These are phyloP conservation scores for Gnaphalium uliginosum DNA, from an alignment of 129 eudicot species.

Conservation along the genomic window DNA sequence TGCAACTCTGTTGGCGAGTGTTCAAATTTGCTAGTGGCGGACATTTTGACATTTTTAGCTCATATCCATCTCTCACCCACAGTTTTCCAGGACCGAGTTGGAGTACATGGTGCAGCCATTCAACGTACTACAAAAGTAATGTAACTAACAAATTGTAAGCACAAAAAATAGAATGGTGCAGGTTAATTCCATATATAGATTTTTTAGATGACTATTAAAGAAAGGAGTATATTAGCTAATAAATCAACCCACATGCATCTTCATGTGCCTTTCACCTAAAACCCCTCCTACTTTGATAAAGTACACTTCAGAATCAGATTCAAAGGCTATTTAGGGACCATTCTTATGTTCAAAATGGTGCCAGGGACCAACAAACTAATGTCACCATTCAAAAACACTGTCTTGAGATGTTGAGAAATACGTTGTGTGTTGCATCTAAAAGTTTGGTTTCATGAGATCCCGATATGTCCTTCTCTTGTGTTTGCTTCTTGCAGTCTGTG, in stretches of 20 bases:
- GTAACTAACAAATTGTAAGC: background rate
- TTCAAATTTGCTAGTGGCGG: background rate
- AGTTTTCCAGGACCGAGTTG: background rate
- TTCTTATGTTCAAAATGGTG: constrained; percentile 31
- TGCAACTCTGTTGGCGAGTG: background rate
- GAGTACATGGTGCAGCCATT: background rate
- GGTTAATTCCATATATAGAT: background rate
- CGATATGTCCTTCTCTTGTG: background rate
- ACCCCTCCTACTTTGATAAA: constrained; percentile 34
- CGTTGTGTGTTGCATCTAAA: background rate
- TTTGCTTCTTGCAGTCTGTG: background rate
- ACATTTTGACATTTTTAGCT: background rate
- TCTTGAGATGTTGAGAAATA: background rate
- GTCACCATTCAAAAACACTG: constrained; percentile 22
- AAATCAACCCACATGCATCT: constrained; percentile 32
- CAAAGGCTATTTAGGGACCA: constrained; percentile 36
- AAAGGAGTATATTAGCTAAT: constrained; percentile 11
- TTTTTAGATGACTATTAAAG: background rate
- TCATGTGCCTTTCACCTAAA: constrained; percentile 37
- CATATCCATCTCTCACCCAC: background rate
- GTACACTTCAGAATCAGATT: constrained; percentile 34
- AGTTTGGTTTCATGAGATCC: constrained; percentile 5
- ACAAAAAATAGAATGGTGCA: background rate
- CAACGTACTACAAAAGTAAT: background rate
- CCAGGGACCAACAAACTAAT: constrained; percentile 14